Conservation (phyloP, 306 rosid genomes). For the Hylodesmum podocarpum region DNA sequence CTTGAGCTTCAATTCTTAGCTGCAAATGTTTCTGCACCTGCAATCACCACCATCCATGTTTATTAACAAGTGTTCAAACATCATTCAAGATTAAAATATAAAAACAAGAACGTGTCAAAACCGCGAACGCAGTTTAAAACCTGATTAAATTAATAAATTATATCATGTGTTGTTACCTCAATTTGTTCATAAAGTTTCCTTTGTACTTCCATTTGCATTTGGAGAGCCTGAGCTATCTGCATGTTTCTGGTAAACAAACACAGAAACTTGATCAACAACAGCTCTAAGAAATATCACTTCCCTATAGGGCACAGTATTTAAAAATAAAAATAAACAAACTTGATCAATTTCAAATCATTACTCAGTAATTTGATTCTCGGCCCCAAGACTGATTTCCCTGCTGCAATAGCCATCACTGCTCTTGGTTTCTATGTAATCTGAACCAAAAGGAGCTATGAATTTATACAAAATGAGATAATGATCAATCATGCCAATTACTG, state of each 20-base stretch:
- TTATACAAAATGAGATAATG: slow-evolving; percentile 14
- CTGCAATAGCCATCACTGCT: slow-evolving; percentile 52
- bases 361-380: slow-evolving; percentile 56
- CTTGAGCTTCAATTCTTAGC: slow-evolving; percentile 92
- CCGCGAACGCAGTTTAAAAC: not conserved
- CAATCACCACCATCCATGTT: not conserved
- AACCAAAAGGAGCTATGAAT: slow-evolving; percentile 28
- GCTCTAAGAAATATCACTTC: slow-evolving; percentile 26
- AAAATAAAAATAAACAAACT: slow-evolving; percentile 13
- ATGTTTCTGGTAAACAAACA: slow-evolving; percentile 49
- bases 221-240: slow-evolving; percentile 76
- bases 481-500: slow-evolving; percentile 21
- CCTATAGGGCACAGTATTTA: not conserved
- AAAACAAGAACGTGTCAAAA: not conserved
- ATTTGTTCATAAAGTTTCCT: slow-evolving; percentile 78
- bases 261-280: slow-evolving; percentile 33
- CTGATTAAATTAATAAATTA: not conserved
- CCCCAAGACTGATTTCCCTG: slow-evolving; percentile 49
- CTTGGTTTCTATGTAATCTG: slow-evolving; percentile 60
- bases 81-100: not conserved
- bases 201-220: slow-evolving; percentile 86
- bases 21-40: slow-evolving; percentile 94
- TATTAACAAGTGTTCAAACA: not conserved
- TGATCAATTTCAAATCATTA: slow-evolving; percentile 57
- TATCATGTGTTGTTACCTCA: slow-evolving; percentile 49